Evolutionary conservation across 2,329 filamentous ascomycete species (phyloP).

Genomic region (Nemania sp.): DNA sequence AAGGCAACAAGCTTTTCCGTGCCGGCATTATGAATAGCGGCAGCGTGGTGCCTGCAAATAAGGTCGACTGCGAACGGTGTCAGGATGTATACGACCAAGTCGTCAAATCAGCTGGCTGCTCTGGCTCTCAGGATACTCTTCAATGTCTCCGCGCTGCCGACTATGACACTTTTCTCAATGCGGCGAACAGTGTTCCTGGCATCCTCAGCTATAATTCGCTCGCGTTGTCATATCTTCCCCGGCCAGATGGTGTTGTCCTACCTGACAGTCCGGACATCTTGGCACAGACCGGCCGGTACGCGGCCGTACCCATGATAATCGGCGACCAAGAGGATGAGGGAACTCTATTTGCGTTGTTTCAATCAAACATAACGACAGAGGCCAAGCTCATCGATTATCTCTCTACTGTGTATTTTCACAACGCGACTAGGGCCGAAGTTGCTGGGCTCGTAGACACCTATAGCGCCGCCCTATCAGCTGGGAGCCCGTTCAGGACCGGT

Average conservation of each 20-base stretch:
- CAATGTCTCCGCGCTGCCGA: slow-evolving; percentile 66
- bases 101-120: slow-evolving; percentile 65
- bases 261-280: slow-evolving; percentile 66
- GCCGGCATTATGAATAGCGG: slow-evolving; percentile 80
- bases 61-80: slow-evolving; percentile 67
- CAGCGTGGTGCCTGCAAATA: slow-evolving; percentile 62
- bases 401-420: slow-evolving; percentile 57
- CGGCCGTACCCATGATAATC: slow-evolving; percentile 66
- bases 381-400: slow-evolving; percentile 66
- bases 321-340: slow-evolving; percentile 83
- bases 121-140: slow-evolving; percentile 58
- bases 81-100: slow-evolving; percentile 69
- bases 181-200: slow-evolving; percentile 71
- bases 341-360: slow-evolving; percentile 73
- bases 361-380: slow-evolving; percentile 68
- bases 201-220: slow-evolving; percentile 70
- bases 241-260: slow-evolving; percentile 69
- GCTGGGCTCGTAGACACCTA: slow-evolving; percentile 65
- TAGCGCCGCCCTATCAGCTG: slow-evolving; percentile 56
- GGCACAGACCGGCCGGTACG: slow-evolving; percentile 55
- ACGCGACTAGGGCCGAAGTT: slow-evolving; percentile 57
- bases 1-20: slow-evolving; percentile 74
- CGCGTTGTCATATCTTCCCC: slow-evolving; percentile 73
- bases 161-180: slow-evolving; percentile 65
- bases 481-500: slow-evolving; percentile 74